Evolutionary conservation across 768 basidiomycete genomes (phyloP), one percentile per base, ranked within the genome.

Genomic region (Serendipita vermifera): DNA sequence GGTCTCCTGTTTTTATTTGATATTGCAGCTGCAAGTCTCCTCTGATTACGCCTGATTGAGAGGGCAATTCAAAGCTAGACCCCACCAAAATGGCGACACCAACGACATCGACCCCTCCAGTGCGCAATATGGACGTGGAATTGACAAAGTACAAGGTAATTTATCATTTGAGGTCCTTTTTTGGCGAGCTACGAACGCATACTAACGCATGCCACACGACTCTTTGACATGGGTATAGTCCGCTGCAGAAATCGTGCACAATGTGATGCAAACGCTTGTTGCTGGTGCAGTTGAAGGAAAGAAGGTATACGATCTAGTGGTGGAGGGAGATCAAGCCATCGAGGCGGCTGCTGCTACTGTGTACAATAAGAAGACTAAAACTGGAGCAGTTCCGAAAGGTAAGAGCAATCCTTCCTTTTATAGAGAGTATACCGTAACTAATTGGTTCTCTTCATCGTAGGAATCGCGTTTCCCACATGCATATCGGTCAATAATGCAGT

Each of bases 401-500:
- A 64, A 61, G 81, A 66, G 38, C 15, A 26, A 38, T 57, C 33
- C 55, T 56, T 38, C 38, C 20, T n/a, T 46, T 26, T 26, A 13
- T 38, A 39, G 22, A 20, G 29, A 26, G 36, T 27, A 5, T 33
- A 17, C 38, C 11, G 31, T 55, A n/a, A 48, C 39, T 51, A 32
- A 57, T 38, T 20, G 48, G 27, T 33, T 9, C 17, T 5, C 38
- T 14, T 29, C 26, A n/a, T 5, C 3, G 5, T 43, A 93, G 90
- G 90, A 56, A 75, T 94, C 66, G 90, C 91, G 1, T 97, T 97
- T 77, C 96, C 96, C 15, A 97, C 96, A 15, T 81, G 77, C 63
- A 72, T 99, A 62, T 93, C 91, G 24, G 82, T 98, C 62, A 97
- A 98, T 81, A 93, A 96, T 71, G 77, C 82, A 63, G 91, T 98